Evolutionary conservation across 2,329 filamentous ascomycete genomes (phyloP).

Genomic region (Sporothrix brasiliensis): DNA sequence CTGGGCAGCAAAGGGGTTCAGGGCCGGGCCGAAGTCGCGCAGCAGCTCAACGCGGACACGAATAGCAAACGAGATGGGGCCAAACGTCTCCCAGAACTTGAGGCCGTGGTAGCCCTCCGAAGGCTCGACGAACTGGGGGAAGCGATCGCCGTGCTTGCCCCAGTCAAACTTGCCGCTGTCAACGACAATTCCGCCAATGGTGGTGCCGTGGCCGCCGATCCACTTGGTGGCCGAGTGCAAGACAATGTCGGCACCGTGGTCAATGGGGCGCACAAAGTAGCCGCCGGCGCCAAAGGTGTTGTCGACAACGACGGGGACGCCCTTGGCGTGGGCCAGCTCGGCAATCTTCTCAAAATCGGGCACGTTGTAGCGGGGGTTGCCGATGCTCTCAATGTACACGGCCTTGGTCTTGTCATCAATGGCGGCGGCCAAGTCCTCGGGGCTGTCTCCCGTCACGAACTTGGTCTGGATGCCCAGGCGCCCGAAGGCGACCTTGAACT

Average conservation of each 20-base stretch:
- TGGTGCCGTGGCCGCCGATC: slow-evolving; percentile 95
- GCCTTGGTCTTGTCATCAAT: slow-evolving; percentile 96
- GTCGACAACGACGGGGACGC: slow-evolving; percentile 73
- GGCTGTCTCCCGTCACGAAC: slow-evolving; percentile 79
- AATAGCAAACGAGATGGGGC: slow-evolving; percentile 78
- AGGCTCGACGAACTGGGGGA: slow-evolving; percentile 91
- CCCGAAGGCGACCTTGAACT: slow-evolving; percentile 88
- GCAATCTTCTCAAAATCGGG: slow-evolving; percentile 88
- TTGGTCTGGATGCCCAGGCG: slow-evolving; percentile 86
- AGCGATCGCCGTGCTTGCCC: slow-evolving; percentile 79
- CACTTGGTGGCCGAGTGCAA: slow-evolving; percentile 95
- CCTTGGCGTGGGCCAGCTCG: slow-evolving; percentile 71
- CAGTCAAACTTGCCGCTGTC: slow-evolving; percentile 94
- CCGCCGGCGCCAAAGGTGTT: slow-evolving; percentile 96
- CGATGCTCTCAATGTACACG: slow-evolving; percentile 88
- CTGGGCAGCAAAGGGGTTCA: slow-evolving; percentile 92
- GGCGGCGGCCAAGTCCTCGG: slow-evolving; percentile 74
- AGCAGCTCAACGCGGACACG: slow-evolving; percentile 86
- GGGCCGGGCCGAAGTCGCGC: slow-evolving; percentile 77
- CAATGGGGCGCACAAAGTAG: slow-evolving; percentile 82
- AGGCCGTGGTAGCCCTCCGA: slow-evolving; percentile 88
- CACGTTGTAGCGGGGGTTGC: slow-evolving; percentile 91
- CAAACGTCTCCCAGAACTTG: slow-evolving; percentile 93
- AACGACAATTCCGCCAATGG: slow-evolving; percentile 81
- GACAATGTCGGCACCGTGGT: slow-evolving; percentile 89